Base-by-base conservation (phyloP, 2,329 filamentous ascomycete species). In the Cercospora citrullina region DNA sequence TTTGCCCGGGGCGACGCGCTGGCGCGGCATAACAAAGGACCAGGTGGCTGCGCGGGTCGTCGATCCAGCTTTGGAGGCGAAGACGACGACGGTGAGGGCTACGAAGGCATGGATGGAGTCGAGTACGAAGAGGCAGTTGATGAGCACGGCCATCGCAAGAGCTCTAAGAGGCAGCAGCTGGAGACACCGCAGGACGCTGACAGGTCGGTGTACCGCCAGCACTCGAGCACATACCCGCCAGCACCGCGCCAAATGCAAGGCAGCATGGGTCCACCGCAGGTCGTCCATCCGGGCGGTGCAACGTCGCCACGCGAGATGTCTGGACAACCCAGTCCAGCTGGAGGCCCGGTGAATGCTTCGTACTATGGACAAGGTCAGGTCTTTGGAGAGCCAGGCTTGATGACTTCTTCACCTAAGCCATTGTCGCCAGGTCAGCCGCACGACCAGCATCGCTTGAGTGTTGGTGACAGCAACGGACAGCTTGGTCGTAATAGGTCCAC, bases 1-100 rank as follows among this genome's bases (percentile, higher is more conserved):
- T 99, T 99, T 81, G 95, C 95, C 55, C 90, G 95, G 72, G 95
- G 95, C 12, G 95, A 99, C 84, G 95, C 95, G 28, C 82, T 99
- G 64, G 95, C 95, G 55, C 89, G 95, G 68, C 95, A 99, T 78
- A 96, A 92, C 78, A 98, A 98, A 80, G 95, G 95, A 36, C 91
- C 94, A 64, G 95, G 95, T 64, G 95, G 95, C 59, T 99, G 95
- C 81, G 95, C 96, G 12, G 95, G 95, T 66, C 89, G 95, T 66
- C 87, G 95, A 72, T 90, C 93, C 45, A 97, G 94, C 77, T 96
- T 93, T 78, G 90, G 88, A 30, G 89, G 90, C 18, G 91, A 93
- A 39, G 92, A 94, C 64, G 91, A 95, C 48, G 80, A 81, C 69
- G 79, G 77, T 30, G 80, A 82, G 21, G 81, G 75, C 39, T 79